Evolutionary conservation across 2,329 filamentous ascomycete genomes (phyloP).

Genomic region (Monosporascus sp.): DNA sequence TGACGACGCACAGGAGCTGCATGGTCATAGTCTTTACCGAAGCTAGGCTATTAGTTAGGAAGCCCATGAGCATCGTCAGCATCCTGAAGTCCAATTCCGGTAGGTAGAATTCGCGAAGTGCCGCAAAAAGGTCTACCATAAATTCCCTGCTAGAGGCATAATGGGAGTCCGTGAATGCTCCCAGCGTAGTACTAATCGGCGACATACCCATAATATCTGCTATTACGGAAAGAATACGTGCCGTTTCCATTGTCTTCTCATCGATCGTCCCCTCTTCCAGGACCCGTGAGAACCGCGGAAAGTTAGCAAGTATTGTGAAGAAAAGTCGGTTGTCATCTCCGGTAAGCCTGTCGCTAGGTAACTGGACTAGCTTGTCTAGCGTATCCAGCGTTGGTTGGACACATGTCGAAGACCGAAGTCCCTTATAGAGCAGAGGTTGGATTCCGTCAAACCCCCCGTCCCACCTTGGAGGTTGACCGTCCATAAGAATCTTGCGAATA

Average conservation of each 20-base stretch:
- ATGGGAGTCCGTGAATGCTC: slow-evolving; percentile 62
- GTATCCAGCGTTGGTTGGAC: slow-evolving; percentile 72
- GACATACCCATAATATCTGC: slow-evolving; percentile 67
- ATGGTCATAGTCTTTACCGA: slow-evolving; percentile 95
- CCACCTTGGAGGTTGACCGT: slow-evolving; percentile 81
- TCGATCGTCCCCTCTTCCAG: slow-evolving; percentile 63
- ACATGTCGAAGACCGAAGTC: slow-evolving; percentile 78
- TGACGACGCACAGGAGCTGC: slow-evolving; percentile 77
- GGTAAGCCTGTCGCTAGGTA: slow-evolving; percentile 75
- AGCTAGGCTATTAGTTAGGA: slow-evolving; percentile 79
- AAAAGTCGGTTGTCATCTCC: slow-evolving; percentile 79
- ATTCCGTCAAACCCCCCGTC: slow-evolving; percentile 84
- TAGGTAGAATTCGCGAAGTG: slow-evolving; percentile 73
- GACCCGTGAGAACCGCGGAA: slow-evolving; percentile 76
- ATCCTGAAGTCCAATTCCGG: slow-evolving; percentile 78
- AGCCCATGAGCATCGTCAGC: slow-evolving; percentile 83
- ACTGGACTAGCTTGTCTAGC: slow-evolving; percentile 69
- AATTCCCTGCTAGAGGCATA: slow-evolving; percentile 71
- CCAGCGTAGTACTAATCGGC: slow-evolving; percentile 63
- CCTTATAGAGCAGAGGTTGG: slow-evolving; percentile 83
- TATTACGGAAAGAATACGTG: slow-evolving; percentile 64
- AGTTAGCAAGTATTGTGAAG: slow-evolving; percentile 84
- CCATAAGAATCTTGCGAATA: slow-evolving; percentile 66
- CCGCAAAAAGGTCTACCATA: slow-evolving; percentile 64
- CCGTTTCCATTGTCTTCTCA: slow-evolving; percentile 54